A percentile compares a stretch with the other conserved stretches of the same genome.
These are phyloP conservation scores for Arthrobotrys entomopaga DNA, from an alignment of 2,329 filamentous ascomycete genomes.

Conservation along the genomic window DNA sequence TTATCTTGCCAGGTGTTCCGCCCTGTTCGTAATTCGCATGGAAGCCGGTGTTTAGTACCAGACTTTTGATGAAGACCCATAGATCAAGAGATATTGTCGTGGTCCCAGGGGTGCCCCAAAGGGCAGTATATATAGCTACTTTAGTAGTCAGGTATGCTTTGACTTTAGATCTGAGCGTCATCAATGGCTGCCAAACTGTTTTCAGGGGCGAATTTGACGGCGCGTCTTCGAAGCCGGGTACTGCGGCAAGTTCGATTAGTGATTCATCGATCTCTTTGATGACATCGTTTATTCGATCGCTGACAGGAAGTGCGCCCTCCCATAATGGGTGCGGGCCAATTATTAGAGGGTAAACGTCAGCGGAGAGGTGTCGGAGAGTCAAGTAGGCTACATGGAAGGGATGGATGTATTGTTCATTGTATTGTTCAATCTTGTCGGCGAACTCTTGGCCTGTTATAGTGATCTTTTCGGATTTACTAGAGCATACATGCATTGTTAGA, in stretches of 20 bases:
- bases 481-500: no score
- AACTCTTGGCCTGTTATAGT: constrained; percentile 1
- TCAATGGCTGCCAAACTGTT: neutral
- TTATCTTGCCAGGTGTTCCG: neutral
- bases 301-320: neutral
- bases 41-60: constrained; percentile 6
- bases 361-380: neutral
- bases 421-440: neutral
- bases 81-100: neutral
- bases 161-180: neutral
- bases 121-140: neutral
- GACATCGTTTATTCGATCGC: constrained; percentile 2
- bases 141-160: neutral
- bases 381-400: neutral
- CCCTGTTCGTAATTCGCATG: neutral
- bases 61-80: constrained; percentile 1
- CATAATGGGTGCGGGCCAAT: neutral
- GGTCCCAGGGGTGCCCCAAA: neutral
- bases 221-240: neutral
- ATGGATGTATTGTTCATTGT: constrained; percentile 1
- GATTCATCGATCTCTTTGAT: neutral
- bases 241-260: neutral
- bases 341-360: constrained; percentile 2
- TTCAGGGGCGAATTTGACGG: neutral
- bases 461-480: neutral